phyloP scores from a whole-genome alignment of 768 basidiomycete species.

The Hericium coralloides region DNA sequence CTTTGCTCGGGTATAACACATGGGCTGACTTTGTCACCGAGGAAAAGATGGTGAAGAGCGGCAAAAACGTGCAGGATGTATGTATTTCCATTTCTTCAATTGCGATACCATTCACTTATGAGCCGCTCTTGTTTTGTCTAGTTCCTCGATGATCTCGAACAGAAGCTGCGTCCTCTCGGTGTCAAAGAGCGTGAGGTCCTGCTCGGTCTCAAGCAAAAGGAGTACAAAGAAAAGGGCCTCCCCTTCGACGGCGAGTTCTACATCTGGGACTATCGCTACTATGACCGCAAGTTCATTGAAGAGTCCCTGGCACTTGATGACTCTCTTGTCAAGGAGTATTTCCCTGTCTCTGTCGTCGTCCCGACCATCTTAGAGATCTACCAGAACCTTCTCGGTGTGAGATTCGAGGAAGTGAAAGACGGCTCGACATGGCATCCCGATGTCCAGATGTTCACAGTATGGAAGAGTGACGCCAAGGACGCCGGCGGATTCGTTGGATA shows the following conservation, averaged over 20 bases:
- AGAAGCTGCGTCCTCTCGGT: slow-evolving; percentile 66
- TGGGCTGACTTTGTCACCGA: slow-evolving; percentile 86
- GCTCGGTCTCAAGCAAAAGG: slow-evolving; percentile 66
- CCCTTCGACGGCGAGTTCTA: slow-evolving; percentile 69
- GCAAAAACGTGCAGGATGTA: slow-evolving; percentile 49
- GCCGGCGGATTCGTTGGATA: slow-evolving; percentile 72
- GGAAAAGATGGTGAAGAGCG: slow-evolving; percentile 77
- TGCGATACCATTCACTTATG: background rate
- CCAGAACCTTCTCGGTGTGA: slow-evolving; percentile 71
- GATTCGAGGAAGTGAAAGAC: slow-evolving; percentile 36
- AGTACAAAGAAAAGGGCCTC: slow-evolving; percentile 48
- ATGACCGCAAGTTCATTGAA: slow-evolving; percentile 59
- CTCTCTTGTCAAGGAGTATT: slow-evolving; percentile 77
- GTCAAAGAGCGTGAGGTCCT: slow-evolving; percentile 57
- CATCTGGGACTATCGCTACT: slow-evolving; percentile 81
- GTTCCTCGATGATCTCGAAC: slow-evolving; percentile 74
- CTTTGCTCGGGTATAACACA: slow-evolving; percentile 60
- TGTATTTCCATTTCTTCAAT: slow-evolving; percentile 6
- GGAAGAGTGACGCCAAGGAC: slow-evolving; percentile 70
- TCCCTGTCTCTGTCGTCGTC: slow-evolving; percentile 79
- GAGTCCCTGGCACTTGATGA: slow-evolving; percentile 64
- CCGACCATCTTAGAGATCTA: slow-evolving; percentile 79
- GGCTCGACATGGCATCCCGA: slow-evolving; percentile 83
- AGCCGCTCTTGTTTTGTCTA: slow-evolving; percentile 16
- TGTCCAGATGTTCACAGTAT: slow-evolving; percentile 77